Evolutionary conservation across 805 yeast species (phyloP), one percentile per base, ranked within the genome.

Genomic region (Henningerozyma blattae): DNA sequence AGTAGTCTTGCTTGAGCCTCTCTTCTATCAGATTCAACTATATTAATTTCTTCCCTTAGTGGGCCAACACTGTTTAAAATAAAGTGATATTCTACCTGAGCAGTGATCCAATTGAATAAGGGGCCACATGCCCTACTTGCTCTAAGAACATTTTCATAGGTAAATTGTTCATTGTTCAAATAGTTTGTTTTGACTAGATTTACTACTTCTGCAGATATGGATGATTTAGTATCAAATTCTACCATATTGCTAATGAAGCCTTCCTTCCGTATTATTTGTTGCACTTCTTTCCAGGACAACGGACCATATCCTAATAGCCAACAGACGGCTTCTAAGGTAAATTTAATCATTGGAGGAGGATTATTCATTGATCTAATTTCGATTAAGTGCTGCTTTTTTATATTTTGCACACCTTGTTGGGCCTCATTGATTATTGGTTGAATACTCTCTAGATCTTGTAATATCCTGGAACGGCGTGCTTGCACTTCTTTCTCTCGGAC

Each of bases 61-160:
- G 97, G 97, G 1, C 73, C 80, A 18, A 89, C 70, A 33, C 66
- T 69, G 25, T 80, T 79, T 29, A 84, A 58, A 16, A 86, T 79
- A 2, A 70, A 48, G 0, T 89, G 70, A 48, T 79, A 89, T n/a
- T 67, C 61, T n/a, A 86, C 63, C 42, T 89, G 96, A 0, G 97
- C 96, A 34, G 68, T 67, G 0, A 86, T 87, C 97, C 97, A 89
- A 40, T 76, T 77, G 15, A 81, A 49, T 24, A 89, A 59, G 0
- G 97, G 97, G 0, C 95, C 97, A 60, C 96, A 85, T 0, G 96
- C 96, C 48, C 82, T 85, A 54, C 94, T 80, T 4, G 97, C 97
- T 27, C 96, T 64, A 45, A 81, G 72, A 0, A 84, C 94, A 0
- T 81, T 59, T 31, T 77, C 86, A 45, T 59, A 79, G 27, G 71